These are phyloP conservation scores for Solanum piurae DNA, from an alignment of 257 asterid genomes.

Conservation along the genomic window DNA sequence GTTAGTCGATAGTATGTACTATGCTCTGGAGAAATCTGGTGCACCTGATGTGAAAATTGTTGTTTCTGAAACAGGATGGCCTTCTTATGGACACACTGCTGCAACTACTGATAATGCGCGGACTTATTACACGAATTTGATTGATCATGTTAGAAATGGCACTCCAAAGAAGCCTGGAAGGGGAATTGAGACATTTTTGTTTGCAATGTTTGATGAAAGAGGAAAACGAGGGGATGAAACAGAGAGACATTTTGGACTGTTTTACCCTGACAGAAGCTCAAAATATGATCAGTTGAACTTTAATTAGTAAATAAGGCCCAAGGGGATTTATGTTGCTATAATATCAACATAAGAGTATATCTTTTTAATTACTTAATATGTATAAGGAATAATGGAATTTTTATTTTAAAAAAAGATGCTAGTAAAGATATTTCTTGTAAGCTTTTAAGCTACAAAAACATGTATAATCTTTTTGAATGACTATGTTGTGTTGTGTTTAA, in stretches of 20 bases:
- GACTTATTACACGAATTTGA: constrained; percentile 1
- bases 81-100: constrained; percentile 9
- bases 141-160: constrained; percentile 4
- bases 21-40: constrained; percentile 31
- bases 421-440: background rate
- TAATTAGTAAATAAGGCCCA: background rate
- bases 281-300: constrained; percentile 11
- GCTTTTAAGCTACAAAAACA: background rate
- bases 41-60: constrained; percentile 9
- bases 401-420: background rate
- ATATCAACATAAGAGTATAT: background rate
- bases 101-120: background rate
- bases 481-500: background rate
- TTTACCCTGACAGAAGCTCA: background rate
- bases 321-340: background rate
- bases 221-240: background rate
- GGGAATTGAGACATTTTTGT: constrained; percentile 10
- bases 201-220: constrained; percentile 22
- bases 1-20: constrained; percentile 18
- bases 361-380: background rate
- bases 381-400: background rate
- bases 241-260: constrained; percentile 19
- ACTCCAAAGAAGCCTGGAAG: constrained; percentile 14
- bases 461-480: background rate
- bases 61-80: constrained; percentile 36